Evolutionary conservation across 2,329 filamentous ascomycete genomes (phyloP), one percentile per base, ranked within the genome.

Genomic region (Aspergillus unguis): DNA sequence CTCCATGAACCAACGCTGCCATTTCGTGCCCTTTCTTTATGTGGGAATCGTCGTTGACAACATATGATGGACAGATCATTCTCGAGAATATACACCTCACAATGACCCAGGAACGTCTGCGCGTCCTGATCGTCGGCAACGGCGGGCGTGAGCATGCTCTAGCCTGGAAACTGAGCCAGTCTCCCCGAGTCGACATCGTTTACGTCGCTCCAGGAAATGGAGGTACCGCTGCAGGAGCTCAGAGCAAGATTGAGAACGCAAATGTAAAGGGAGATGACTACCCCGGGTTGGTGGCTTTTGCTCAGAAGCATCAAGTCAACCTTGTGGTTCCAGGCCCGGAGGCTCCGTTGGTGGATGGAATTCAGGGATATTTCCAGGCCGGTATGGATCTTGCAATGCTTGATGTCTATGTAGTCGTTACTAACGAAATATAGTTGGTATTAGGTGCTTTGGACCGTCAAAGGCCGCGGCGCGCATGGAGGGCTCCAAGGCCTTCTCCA

Each of bases 401-500:
- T 28, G 8, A 35, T 26, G 27, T 17, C 4, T 6, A 40, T 28
- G 3, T 8, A n/a, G 48, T 17, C 42, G 28, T 42, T 43, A 44
- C 17, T 54, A 49, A 50, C 40, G 44, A 11, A 7, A 31, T 49
- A 6, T 49, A 78, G 86, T 82, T 45, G 85, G 86, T 44, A 90
- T 96, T 67, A 81, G 83, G 62, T 87, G 85, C 72, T 97, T 96
- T 67, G 94, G 92, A 2, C 94, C 94, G 4, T 88, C 85, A 52
- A 85, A 88, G 74, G 84, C 84, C 44, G 92, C 94, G 25, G 92
- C 94, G 17, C 82, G 83, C 41, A 90, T 99, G 82, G 94, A 99
- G 74, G 94, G 94, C 55, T 95, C 89, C 76, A 99, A 99, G 79
- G 89, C 92, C 8, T 97, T 95, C 72, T 91, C 89, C 57, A 99